Conservation (phyloP, 352 stramenopile species). For the Elongisporangium undulatum region DNA sequence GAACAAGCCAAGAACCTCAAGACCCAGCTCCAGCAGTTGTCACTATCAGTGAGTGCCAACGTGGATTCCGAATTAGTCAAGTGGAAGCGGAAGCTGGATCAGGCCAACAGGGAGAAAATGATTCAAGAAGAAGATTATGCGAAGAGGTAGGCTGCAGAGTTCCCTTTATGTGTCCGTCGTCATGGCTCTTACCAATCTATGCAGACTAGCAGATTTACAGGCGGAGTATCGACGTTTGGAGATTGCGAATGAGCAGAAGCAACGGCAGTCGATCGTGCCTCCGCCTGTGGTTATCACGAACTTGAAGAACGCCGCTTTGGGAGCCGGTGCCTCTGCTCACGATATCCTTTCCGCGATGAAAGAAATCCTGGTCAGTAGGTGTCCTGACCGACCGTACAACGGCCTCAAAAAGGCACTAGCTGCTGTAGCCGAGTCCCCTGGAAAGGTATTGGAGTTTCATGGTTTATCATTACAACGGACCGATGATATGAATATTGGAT, state of each 20-base stretch:
- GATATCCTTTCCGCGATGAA: constrained; percentile 71
- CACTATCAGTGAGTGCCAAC: constrained; percentile 8
- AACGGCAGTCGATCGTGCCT: constrained; percentile 7
- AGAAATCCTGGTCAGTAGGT: constrained; percentile 51
- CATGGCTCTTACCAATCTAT: background rate
- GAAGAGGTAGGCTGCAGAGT: constrained; percentile 16
- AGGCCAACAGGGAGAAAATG: constrained; percentile 42
- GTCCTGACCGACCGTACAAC: constrained; percentile 63
- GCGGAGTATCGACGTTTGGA: constrained; percentile 16
- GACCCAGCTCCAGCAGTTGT: constrained; percentile 35
- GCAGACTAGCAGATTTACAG: constrained; percentile 25
- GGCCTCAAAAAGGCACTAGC: constrained; percentile 77
- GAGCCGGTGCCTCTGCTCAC: constrained; percentile 36
- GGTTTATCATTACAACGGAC: background rate
- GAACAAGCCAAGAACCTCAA: constrained; percentile 46
- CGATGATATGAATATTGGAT: background rate
- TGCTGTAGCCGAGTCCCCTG: constrained; percentile 55
- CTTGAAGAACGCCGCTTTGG: constrained; percentile 46
- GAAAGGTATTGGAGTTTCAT: constrained; percentile 36
- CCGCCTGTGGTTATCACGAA: constrained; percentile 21
- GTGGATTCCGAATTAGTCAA: constrained; percentile 25
- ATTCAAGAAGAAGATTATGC: constrained; percentile 32
- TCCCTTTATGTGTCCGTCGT: background rate
- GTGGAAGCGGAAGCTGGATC: constrained; percentile 59
- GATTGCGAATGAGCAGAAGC: constrained; percentile 19